A percentile compares a stretch with the other conserved stretches of the same genome.
These are phyloP conservation scores for Fusarium neocosmosporiellum DNA, from an alignment of 2,329 filamentous ascomycete species.

Conservation along the genomic window DNA sequence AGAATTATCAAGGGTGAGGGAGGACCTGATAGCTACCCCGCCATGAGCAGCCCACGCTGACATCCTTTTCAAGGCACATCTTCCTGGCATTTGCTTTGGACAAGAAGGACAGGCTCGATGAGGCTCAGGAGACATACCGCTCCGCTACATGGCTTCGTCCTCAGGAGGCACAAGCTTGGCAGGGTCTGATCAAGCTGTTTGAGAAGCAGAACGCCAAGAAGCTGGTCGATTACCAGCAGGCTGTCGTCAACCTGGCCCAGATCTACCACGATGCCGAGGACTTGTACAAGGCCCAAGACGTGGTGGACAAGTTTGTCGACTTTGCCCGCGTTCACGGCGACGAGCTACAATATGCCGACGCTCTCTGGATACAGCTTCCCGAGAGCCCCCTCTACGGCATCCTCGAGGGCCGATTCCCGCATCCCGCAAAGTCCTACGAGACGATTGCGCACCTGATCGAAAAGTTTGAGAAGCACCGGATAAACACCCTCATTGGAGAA, in stretches of 20 bases:
- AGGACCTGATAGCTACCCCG: constrained; percentile 12
- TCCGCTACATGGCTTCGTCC: constrained; percentile 78
- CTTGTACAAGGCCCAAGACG: constrained; percentile 71
- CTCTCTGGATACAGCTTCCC: constrained; percentile 81
- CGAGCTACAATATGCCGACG: constrained; percentile 77
- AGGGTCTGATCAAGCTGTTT: constrained; percentile 87
- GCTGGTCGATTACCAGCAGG: constrained; percentile 78
- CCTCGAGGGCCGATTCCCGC: constrained; percentile 85
- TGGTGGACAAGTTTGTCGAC: constrained; percentile 82
- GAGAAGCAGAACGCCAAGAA: constrained; percentile 79
- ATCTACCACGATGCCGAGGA: constrained; percentile 77
- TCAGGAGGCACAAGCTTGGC: constrained; percentile 86
- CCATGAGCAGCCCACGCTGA: constrained; percentile 22
- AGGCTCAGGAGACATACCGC: constrained; percentile 81
- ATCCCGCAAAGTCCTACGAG: constrained; percentile 83
- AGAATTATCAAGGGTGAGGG: constrained; percentile 83
- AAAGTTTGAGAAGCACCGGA: constrained; percentile 85
- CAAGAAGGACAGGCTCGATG: constrained; percentile 76
- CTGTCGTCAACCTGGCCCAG: constrained; percentile 77
- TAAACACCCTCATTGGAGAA: constrained; percentile 91
- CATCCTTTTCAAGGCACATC: constrained; percentile 67
- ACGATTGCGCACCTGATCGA: constrained; percentile 87
- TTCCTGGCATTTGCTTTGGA: constrained; percentile 89
- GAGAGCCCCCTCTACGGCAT: constrained; percentile 82
- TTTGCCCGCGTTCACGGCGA: constrained; percentile 80